Evolutionary conservation across 805 yeast species (phyloP), one percentile per base, ranked within the genome.

Genomic region (Lipomyces kockii): DNA sequence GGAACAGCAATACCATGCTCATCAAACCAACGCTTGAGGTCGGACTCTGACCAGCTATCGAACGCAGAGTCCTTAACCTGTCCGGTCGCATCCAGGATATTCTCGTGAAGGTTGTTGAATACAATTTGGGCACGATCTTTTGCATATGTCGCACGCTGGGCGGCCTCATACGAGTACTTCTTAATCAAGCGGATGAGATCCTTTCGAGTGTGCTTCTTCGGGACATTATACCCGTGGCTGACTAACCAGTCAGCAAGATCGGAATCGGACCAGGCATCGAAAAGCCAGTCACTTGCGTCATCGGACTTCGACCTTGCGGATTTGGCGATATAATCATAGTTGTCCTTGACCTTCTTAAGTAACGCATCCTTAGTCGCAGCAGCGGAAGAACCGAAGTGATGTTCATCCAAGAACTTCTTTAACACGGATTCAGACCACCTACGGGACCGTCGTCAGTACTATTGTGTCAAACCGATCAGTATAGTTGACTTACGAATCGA

Each of bases 1-100:
- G 72, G 72, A 27, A 70, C 69, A 6, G 67, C 64, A 39, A 80
- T 62, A 4, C 77, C 77, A 71, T 83, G 82, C 63, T 75, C 72
- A 61, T 79, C 79, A 12, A 82, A 76, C 85, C 85, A 83, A 53
- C 75, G 77, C 70, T 78, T 74, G 55, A 84, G 71, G 65, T 81
- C 82, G 3, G 80, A 75, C 60, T 78, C 78, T 25, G 82, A 74
- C 83, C 85, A 82, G 29, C 76, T 65, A 59, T 80, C 80, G 59
- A 80, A 74, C n/a, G 81, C 78, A 29, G 75, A 74, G 63, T 77
- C 80, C 64, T 75, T 73, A 46, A 82, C 72, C 29, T 72, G 60
- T 22, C 84, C 83, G 8, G 76, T 68, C 57, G 73, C 72, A 68
- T 81, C 83, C 63, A 76, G 73, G 22, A 82, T 66, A 20, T 72